phyloP scores from a whole-genome alignment of 176 grass and related monocot species.

The Ensete ventricosum region DNA sequence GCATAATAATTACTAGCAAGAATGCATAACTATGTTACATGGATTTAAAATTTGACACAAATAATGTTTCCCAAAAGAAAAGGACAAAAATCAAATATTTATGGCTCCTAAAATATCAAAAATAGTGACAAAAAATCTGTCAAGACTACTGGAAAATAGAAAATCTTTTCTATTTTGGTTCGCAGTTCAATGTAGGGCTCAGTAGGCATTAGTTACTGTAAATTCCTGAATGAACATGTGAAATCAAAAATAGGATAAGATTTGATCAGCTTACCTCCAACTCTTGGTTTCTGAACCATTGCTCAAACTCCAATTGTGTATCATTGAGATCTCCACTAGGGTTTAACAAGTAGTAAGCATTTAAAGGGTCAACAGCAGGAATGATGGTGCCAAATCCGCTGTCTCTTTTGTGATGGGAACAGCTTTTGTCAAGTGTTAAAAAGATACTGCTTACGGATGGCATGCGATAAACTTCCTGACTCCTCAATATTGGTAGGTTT shows the following conservation, averaged over 20 bases:
- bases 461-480: slow-evolving; percentile 89
- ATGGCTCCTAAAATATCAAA: too few species aligned
- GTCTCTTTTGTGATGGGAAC: slow-evolving; percentile 23
- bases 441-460: slow-evolving; percentile 52
- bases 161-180: too few species aligned
- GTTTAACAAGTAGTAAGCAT: slow-evolving; percentile 73
- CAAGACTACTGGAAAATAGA: too few species aligned
- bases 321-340: slow-evolving; percentile 57
- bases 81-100: too few species aligned
- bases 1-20: too few species aligned
- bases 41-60: too few species aligned
- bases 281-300: slow-evolving; percentile 48
- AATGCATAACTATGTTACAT: too few species aligned
- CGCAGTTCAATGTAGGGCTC: too few species aligned
- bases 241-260: not conserved
- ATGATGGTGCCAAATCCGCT: slow-evolving; percentile 23
- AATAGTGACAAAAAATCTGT: too few species aligned
- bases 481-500: slow-evolving; percentile 59
- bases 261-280: slow-evolving; percentile 48
- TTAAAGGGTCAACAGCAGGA: slow-evolving; percentile 55
- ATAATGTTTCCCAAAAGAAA: too few species aligned
- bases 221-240: too few species aligned
- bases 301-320: slow-evolving; percentile 49
- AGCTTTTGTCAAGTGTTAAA: slow-evolving; percentile 39
- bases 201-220: too few species aligned